Percentiles rank a stretch among this genome's conserved stretches.
Evolutionary conservation across 129 eudicot genomes (phyloP).

Genomic region (Apium graveolens): DNA sequence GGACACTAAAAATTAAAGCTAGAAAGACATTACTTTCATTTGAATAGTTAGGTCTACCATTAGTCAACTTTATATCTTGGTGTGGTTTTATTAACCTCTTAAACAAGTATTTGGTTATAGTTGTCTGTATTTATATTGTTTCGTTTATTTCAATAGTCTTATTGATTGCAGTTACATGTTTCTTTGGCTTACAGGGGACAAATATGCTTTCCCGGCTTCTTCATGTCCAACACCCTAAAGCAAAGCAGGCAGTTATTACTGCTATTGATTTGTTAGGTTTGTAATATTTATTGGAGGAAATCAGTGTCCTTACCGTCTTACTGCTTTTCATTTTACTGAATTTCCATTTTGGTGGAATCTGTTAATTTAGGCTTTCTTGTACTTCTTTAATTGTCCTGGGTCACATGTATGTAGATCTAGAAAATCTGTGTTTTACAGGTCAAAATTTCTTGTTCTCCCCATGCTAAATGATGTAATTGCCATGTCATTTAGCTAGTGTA

Average conservation of each 20-base stretch:
- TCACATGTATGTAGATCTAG: neutral
- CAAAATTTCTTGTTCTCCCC: neutral
- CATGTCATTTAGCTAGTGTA: neutral
- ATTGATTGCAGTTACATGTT: constrained; percentile 11
- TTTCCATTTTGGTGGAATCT: neutral
- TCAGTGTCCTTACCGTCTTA: neutral
- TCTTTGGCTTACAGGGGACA: constrained; percentile 61
- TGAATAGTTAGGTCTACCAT: neutral
- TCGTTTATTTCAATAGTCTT: neutral
- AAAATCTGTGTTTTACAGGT: neutral
- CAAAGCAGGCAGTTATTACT: constrained; percentile 98
- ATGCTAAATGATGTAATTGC: neutral
- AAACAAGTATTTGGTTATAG: neutral
- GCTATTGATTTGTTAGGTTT: constrained; percentile 92
- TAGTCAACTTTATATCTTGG: neutral
- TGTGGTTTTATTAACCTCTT: neutral
- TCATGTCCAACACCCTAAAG: constrained; percentile 80
- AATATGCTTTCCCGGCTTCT: constrained; percentile 98
- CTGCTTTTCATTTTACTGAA: neutral
- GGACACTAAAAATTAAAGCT: neutral
- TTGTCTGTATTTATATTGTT: neutral
- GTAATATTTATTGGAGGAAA: constrained; percentile 21
- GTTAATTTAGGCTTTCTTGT: neutral
- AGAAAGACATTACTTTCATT: neutral
- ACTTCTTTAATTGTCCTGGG: neutral